A percentile compares a stretch with the other conserved stretches of the same genome.
These are phyloP conservation scores for Eurotiales sp. DNA, from an alignment of 2,329 filamentous ascomycete species.

Conservation along the genomic window DNA sequence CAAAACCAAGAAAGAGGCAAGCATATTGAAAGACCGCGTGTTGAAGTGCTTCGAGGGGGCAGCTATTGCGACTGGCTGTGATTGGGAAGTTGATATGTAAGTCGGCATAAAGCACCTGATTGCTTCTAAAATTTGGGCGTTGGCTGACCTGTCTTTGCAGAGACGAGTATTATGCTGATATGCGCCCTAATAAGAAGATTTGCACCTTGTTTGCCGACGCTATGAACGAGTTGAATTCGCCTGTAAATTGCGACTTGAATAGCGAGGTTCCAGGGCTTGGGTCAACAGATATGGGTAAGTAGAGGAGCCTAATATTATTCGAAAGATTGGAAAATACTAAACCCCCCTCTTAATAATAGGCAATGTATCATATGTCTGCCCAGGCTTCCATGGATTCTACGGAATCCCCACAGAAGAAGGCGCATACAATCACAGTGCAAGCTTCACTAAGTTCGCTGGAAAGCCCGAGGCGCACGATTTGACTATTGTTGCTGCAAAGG, in stretches of 20 bases:
- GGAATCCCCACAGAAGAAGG: not conserved
- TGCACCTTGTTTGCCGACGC: not conserved
- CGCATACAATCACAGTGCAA: not conserved
- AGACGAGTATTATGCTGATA: not conserved
- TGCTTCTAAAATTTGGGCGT: not conserved
- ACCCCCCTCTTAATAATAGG: not conserved
- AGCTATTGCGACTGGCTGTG: slow-evolving; percentile 33
- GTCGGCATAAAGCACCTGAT: not conserved
- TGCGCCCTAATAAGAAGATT: not conserved
- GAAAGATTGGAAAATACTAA: not conserved
- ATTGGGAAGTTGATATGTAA: slow-evolving; percentile 2
- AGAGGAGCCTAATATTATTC: not conserved
- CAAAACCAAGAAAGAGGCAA: slow-evolving; percentile 38
- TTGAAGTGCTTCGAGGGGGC: slow-evolving; percentile 34
- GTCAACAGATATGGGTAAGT: not conserved
- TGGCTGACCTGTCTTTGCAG: not conserved
- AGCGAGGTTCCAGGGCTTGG: not conserved
- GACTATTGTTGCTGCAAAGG: not conserved
- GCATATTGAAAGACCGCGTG: slow-evolving; percentile 25
- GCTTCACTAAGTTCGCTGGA: not conserved
- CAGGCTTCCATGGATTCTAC: not conserved
- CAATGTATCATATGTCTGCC: not conserved
- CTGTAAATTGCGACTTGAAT: not conserved
- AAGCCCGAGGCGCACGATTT: not conserved
- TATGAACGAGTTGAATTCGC: not conserved